phyloP scores from a whole-genome alignment of 2,329 filamentous ascomycete genomes.

The Aureobasidium sp. region DNA sequence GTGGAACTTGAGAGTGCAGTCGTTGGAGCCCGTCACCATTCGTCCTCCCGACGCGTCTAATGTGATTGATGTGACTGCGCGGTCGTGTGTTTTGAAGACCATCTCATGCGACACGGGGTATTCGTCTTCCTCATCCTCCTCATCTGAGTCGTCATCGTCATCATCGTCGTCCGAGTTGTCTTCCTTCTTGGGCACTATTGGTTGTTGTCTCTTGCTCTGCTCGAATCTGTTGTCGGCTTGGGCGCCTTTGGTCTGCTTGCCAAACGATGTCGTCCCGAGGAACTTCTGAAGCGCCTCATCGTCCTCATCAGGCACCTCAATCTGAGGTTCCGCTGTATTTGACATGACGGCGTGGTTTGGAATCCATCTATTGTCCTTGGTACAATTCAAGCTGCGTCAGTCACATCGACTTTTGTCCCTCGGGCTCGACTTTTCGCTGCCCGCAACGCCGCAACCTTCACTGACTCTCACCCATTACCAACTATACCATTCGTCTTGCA shows the following conservation, averaged over 20 bases:
- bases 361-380: background rate
- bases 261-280: constrained; percentile 73
- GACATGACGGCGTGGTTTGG: background rate
- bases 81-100: constrained; percentile 83
- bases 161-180: constrained; percentile 43
- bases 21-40: constrained; percentile 78
- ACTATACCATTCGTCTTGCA: too few species aligned
- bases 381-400: background rate
- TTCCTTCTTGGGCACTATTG: constrained; percentile 22
- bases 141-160: constrained; percentile 34
- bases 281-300: constrained; percentile 69
- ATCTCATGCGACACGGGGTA: constrained; percentile 91
- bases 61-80: constrained; percentile 73
- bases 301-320: constrained; percentile 19
- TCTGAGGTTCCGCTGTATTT: background rate
- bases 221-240: constrained; percentile 76
- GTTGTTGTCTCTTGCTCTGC: constrained; percentile 48
- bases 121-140: constrained; percentile 53
- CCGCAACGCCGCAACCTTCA: background rate
- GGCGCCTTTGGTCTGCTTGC: constrained; percentile 66
- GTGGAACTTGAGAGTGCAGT: constrained; percentile 86
- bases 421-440: constrained; percentile 3
- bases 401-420: constrained; percentile 4
- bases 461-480: background rate
- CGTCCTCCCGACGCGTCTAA: constrained; percentile 79